Base-by-base conservation (phyloP, 257 asterid species). In the Salvia splendens region DNA sequence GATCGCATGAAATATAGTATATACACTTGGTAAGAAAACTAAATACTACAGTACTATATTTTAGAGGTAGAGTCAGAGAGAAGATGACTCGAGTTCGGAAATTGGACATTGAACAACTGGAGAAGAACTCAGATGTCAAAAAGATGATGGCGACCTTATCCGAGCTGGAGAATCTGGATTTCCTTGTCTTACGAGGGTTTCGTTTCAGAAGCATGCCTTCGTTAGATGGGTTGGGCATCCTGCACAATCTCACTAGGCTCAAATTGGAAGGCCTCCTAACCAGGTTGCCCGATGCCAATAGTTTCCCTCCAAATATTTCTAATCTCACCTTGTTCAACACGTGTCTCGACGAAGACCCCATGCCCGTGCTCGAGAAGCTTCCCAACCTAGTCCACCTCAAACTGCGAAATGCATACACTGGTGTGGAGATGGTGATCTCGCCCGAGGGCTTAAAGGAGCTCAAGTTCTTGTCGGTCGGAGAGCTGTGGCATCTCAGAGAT, bases 251-350 rank as follows among this genome's bases (percentile, higher is more conserved):
- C 69, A 38, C 53, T 6, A 14, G 38, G 30, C 79, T 69, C 38
- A 69, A 46, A 61, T 24, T 69, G 49, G 15, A 53, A 4, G 70
- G 70, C 7, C 5, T 2, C 1, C 12, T 59, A 28, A 41, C 36
- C 7, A 6, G 12, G 36, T 35, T 75, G 5, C 72, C 75, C 0
- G 32, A 24, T 16, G 11, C 9, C 10, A 6, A 4, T 4, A 14
- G 16, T 7, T 70, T 75, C 55, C 76, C 80, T 15, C 76, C 76
- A 17, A 75, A 70, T 33, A 64, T 75, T 70, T 16, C 65, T 52
- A 16, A 20, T 66, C 55, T 75, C 40, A 75, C 38, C 67, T 49
- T 75, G 65, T 46, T 12, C 4, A 3, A 12, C 4, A 40, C 63
- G 1, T 3, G 4, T 0, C 68, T 69, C 12, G 48, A 11, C 3